Percentiles rank a stretch among this genome's conserved stretches.
Conservation (phyloP, 352 stramenopile genomes). For the Globisporangium nunn region DNA sequence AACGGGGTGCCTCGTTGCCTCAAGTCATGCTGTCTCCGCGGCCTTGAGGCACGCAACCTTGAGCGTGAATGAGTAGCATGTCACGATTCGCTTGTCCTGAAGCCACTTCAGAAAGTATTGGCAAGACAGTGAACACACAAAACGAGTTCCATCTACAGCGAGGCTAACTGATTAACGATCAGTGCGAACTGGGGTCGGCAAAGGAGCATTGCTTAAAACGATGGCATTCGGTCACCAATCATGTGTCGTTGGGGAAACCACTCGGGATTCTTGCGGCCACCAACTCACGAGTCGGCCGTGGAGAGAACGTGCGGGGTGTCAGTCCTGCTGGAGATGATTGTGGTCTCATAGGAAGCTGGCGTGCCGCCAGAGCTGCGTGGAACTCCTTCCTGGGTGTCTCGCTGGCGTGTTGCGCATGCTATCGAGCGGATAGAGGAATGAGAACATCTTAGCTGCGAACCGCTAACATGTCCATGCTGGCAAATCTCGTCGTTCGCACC, state of each 20-base stretch:
- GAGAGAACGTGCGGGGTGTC: conserved; percentile 16
- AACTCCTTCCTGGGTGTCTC: neutral
- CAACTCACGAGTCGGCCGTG: conserved; percentile 5
- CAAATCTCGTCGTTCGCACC: neutral
- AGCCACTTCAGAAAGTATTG: no score
- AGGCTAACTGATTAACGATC: no score
- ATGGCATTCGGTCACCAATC: no score
- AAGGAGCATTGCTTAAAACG: no score
- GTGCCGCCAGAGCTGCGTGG: neutral
- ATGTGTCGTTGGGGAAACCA: neutral
- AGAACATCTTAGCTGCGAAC: neutral
- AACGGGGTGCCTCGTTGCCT: no score
- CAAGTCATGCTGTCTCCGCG: no score
- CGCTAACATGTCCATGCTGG: neutral
- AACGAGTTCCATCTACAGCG: no score
- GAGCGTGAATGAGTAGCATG: no score
- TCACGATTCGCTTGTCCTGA: no score
- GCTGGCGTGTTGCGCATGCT: neutral
- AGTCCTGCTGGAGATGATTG: conserved; percentile 40
- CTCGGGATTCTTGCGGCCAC: neutral
- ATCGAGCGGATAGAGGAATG: neutral
- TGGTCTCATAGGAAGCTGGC: conserved; percentile 23
- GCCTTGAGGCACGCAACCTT: no score
- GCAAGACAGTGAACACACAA: no score
- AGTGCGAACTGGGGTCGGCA: no score